Conservation (phyloP, 2,329 filamentous ascomycete species). For the Knufia petricola region DNA sequence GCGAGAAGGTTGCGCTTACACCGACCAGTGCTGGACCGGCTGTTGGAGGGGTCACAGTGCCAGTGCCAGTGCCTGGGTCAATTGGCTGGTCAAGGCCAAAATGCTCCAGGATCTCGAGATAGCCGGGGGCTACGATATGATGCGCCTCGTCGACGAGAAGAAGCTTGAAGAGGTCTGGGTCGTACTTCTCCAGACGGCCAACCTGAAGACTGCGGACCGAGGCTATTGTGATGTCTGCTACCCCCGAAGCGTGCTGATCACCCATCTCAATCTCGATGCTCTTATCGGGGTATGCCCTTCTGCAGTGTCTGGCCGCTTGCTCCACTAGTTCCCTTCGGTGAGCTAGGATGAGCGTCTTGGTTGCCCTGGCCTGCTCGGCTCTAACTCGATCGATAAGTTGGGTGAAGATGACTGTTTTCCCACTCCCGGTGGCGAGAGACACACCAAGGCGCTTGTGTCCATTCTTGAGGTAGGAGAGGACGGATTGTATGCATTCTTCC, state of each 20-base stretch:
- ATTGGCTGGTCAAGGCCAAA: constrained; percentile 57
- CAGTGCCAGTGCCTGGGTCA: constrained; percentile 26
- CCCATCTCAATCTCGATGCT: constrained; percentile 89
- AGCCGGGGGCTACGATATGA: constrained; percentile 80
- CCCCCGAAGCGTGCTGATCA: constrained; percentile 61
- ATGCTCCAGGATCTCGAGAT: constrained; percentile 65
- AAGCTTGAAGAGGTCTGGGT: constrained; percentile 72
- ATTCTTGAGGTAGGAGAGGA: constrained; percentile 56
- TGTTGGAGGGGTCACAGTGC: not conserved
- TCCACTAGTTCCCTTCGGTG: constrained; percentile 90
- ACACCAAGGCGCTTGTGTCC: constrained; percentile 74
- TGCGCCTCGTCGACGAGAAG: constrained; percentile 93
- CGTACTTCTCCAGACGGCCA: constrained; percentile 70
- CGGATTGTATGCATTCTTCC: constrained; percentile 79
- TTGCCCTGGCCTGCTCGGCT: constrained; percentile 46
- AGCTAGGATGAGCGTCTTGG: constrained; percentile 79
- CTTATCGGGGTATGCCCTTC: constrained; percentile 67
- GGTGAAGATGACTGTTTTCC: constrained; percentile 95
- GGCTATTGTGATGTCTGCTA: constrained; percentile 85
- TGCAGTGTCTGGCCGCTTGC: constrained; percentile 81
- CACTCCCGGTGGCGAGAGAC: constrained; percentile 77
- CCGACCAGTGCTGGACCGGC: constrained; percentile 63
- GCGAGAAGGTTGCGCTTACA: constrained; percentile 71
- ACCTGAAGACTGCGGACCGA: constrained; percentile 74
- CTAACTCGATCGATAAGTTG: constrained; percentile 75